Conservation (phyloP, 225 moss, liverwort and hornwort species). For the Pleurozium schreberi region DNA sequence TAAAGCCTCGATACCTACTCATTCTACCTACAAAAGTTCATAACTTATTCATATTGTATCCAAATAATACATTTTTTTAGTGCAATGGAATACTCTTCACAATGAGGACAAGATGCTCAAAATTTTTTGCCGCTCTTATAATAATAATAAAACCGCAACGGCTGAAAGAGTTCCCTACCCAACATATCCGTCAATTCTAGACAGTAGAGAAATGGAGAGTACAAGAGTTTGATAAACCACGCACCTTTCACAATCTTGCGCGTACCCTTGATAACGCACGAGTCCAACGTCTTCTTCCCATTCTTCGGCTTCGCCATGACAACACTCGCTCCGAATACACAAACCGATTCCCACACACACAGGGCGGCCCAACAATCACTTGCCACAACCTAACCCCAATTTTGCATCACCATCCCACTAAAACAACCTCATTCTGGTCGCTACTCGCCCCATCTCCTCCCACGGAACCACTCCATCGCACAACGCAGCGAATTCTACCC, state of each 20-base stretch:
- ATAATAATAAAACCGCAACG: not conserved
- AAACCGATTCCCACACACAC: not conserved
- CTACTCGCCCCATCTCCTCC: not conserved
- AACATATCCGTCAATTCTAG: not conserved
- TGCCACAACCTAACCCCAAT: not conserved
- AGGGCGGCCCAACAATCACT: not conserved
- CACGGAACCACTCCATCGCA: not conserved
- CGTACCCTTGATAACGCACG: slow-evolving; percentile 70
- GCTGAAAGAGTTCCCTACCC: not conserved
- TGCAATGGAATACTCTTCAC: not conserved
- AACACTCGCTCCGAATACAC: not conserved
- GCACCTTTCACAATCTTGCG: slow-evolving; percentile 71
- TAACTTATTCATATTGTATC: not conserved
- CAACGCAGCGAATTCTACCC: not conserved
- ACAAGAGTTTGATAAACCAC: not conserved
- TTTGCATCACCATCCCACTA: not conserved
- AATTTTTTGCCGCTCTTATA: not conserved
- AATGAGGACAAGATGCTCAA: not conserved
- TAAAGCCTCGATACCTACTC: not conserved
- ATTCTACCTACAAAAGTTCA: not conserved
- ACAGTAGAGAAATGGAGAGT: not conserved
- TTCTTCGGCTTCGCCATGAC: slow-evolving; percentile 72
- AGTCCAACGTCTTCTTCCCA: slow-evolving; percentile 79
- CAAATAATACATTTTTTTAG: not conserved
- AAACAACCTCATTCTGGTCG: not conserved